Evolutionary conservation across 495 filamentous ascomycete genomes (phyloP), one percentile per base, ranked within the genome.

Genomic region (Pyronema omphalodes): DNA sequence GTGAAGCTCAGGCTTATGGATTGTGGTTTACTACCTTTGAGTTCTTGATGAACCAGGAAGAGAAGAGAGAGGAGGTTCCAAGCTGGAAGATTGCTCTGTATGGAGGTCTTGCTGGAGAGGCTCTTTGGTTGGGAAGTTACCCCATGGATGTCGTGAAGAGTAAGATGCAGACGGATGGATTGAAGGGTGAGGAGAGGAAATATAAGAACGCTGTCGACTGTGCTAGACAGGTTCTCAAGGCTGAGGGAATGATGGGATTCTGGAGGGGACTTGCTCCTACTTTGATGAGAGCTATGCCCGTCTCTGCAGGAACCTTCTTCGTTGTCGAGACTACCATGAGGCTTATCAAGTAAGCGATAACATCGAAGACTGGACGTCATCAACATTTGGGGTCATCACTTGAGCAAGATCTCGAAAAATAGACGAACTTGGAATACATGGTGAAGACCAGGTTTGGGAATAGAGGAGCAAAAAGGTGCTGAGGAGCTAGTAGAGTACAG

Each of bases 121-220:
- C 79, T 18, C 73, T 98, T 41, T 98, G 91, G 91, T 66, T 98
- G 57, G 74, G 74, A 39, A 91, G 84, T 62, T 98, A 98, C 67
- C 91, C 91, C 18, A 81, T 98, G 54, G 91, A 98, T 69, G 91
- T 96, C 29, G 71, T 98, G 66, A 98, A 98, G 83, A 93, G 86
- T 69, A 95, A 93, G 78, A 93, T 96, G 89, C 91, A 98, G 76
- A 93, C 79, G 57, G 91, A 98, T 72, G 88, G 85, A 17, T 87
- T 95, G 64, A 78, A 78, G 18, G 74, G 74, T 0, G 43, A 52
- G 29, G 67, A 75, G 53, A 77, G 75, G 75, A 71, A 73, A 63
- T 96, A 83, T 69, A 77, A 70, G 71, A 81, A 69, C 52, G 94
- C 94, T 87, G 75, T 79, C 44, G 87, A 95, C 69, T 91, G 86